Evolutionary conservation across 2,329 filamentous ascomycete species (phyloP).

Genomic region (Hypoxylon sp.): DNA sequence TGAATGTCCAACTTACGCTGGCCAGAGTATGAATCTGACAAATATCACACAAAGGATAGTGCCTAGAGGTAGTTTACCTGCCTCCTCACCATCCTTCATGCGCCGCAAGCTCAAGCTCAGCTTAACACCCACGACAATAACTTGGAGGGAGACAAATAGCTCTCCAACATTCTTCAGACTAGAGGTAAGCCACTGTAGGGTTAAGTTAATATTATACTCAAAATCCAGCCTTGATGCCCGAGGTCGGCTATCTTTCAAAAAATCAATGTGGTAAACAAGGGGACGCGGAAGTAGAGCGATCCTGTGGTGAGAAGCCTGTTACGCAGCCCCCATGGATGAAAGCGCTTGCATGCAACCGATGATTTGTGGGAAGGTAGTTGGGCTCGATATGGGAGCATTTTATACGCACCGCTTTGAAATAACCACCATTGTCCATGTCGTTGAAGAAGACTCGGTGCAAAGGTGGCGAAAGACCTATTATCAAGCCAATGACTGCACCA

Average conservation of each 20-base stretch:
- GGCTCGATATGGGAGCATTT: constrained; percentile 1
- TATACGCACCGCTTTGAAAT: constrained; percentile 60
- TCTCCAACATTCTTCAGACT: constrained; percentile 66
- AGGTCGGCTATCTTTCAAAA: neutral
- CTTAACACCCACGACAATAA: constrained; percentile 70
- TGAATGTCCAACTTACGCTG: constrained; percentile 50
- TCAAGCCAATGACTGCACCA: constrained; percentile 62
- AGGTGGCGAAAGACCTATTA: constrained; percentile 65
- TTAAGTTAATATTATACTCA: constrained; percentile 17
- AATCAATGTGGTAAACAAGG: neutral
- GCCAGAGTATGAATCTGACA: constrained; percentile 67
- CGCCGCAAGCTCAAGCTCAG: constrained; percentile 62
- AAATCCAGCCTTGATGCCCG: neutral
- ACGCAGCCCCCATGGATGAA: neutral
- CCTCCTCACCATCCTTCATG: constrained; percentile 60
- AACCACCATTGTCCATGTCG: constrained; percentile 63
- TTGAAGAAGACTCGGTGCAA: constrained; percentile 68
- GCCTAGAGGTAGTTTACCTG: constrained; percentile 57
- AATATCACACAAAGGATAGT: constrained; percentile 61
- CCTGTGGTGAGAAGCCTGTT: neutral
- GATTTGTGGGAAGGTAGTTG: neutral
- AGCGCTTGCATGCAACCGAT: neutral
- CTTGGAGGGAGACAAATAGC: constrained; percentile 69
- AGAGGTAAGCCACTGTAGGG: constrained; percentile 62
- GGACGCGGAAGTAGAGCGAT: neutral